Evolutionary conservation across 164 flowering plant genomes (phyloP).

Genomic region (Magnolia sinica): DNA sequence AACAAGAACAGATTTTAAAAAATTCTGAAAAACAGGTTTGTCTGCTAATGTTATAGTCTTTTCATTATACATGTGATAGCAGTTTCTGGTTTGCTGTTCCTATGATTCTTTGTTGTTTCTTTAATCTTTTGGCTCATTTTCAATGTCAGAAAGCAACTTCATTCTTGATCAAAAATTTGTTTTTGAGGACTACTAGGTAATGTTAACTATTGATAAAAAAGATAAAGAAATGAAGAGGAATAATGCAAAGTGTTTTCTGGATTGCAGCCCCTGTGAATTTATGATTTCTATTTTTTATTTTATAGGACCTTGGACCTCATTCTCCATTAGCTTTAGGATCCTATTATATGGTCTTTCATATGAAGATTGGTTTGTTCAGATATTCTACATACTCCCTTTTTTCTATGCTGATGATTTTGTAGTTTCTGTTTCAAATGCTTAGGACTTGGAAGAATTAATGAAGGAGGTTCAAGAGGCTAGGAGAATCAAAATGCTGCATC

Average conservation of each 20-base stretch:
- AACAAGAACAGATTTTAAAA: constrained; percentile 65
- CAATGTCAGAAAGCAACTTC: background rate
- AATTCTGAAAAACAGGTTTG: constrained; percentile 77
- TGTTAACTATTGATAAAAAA: no score
- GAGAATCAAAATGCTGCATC: constrained; percentile 88
- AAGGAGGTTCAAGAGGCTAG: constrained; percentile 97
- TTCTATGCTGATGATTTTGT: background rate
- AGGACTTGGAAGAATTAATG: constrained; percentile 73
- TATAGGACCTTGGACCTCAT: no score
- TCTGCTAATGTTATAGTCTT: constrained; percentile 2
- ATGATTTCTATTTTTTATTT: no score
- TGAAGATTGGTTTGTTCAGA: background rate
- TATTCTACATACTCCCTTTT: background rate
- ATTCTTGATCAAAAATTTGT: background rate
- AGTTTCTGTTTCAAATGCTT: background rate
- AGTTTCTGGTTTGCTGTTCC: background rate
- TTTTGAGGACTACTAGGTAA: no score
- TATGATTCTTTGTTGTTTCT: background rate
- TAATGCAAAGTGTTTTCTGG: no score
- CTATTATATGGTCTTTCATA: background rate
- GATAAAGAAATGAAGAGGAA: no score
- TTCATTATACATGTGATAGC: background rate
- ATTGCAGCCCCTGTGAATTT: no score
- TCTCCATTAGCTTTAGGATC: background rate
- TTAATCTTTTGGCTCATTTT: background rate